phyloP scores from a whole-genome alignment of 2,329 filamentous ascomycete genomes.

The Claviceps africana region DNA sequence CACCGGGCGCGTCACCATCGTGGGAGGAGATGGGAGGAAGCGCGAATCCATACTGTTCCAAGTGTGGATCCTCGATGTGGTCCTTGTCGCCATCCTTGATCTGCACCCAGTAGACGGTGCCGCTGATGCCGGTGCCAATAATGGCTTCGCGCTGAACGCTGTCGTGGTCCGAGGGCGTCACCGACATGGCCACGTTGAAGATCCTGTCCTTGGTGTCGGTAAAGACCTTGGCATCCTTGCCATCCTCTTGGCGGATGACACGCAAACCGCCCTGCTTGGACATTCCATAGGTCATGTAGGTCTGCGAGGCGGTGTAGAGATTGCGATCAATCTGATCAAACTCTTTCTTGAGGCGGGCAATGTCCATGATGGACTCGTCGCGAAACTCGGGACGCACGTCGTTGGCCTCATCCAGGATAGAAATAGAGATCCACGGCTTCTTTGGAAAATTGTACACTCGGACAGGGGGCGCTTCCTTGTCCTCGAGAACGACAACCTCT shows the following conservation, averaged over 20 bases:
- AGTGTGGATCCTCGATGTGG: slow-evolving; percentile 60
- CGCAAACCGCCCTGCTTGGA: slow-evolving; percentile 85
- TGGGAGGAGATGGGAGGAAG: slow-evolving; percentile 75
- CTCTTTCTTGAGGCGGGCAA: slow-evolving; percentile 89
- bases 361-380: slow-evolving; percentile 74
- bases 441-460: slow-evolving; percentile 92
- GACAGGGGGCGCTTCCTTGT: slow-evolving; percentile 50
- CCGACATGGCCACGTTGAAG: slow-evolving; percentile 81
- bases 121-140: slow-evolving; percentile 85
- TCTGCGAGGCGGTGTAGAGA: slow-evolving; percentile 74
- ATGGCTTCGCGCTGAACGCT: slow-evolving; percentile 60
- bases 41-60: slow-evolving; percentile 76
- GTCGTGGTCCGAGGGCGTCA: slow-evolving; percentile 43
- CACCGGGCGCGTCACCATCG: slow-evolving; percentile 82
- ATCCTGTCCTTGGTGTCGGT: slow-evolving; percentile 83
- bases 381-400: slow-evolving; percentile 51
- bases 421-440: slow-evolving; percentile 88
- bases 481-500: slow-evolving; percentile 49
- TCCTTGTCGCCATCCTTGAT: slow-evolving; percentile 67
- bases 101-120: slow-evolving; percentile 90
- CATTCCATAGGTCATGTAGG: slow-evolving; percentile 89
- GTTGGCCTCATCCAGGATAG: slow-evolving; percentile 45
- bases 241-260: slow-evolving; percentile 88
- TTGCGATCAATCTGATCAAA: slow-evolving; percentile 96
- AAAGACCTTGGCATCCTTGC: slow-evolving; percentile 82